A percentile compares a stretch with the other conserved stretches of the same genome.
phyloP scores from a whole-genome alignment of 805 yeast species.

The Debaryomyces prosopidis region DNA sequence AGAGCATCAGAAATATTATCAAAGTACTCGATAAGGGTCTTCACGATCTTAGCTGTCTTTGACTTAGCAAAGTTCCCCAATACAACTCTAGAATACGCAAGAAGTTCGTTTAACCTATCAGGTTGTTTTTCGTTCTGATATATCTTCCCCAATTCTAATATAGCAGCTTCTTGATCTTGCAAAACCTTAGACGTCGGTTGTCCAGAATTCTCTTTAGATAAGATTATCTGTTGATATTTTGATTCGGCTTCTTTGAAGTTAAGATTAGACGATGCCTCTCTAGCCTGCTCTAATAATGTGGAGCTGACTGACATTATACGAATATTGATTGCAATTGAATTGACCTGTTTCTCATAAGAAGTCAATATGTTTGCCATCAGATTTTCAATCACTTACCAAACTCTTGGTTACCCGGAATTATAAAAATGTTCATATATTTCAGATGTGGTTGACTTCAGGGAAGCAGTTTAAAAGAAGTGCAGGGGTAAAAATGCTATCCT shows the following conservation, averaged over 20 bases:
- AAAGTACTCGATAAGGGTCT: slow-evolving; percentile 74
- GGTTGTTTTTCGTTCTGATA: slow-evolving; percentile 54
- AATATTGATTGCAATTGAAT: not conserved
- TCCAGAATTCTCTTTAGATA: slow-evolving; percentile 10
- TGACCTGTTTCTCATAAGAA: not conserved
- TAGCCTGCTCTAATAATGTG: slow-evolving; percentile 54
- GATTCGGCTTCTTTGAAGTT: slow-evolving; percentile 60
- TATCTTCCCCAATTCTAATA: slow-evolving; percentile 72
- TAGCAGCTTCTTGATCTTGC: slow-evolving; percentile 61
- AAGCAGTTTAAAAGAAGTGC: too few species aligned
- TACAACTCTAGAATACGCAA: slow-evolving; percentile 66
- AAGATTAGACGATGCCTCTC: slow-evolving; percentile 51
- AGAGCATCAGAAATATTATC: slow-evolving; percentile 61
- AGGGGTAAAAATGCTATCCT: not conserved
- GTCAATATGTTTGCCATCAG: slow-evolving; percentile 5
- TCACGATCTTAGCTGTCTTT: slow-evolving; percentile 89
- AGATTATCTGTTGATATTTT: slow-evolving; percentile 54
- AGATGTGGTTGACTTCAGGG: too few species aligned
- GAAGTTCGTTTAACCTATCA: slow-evolving; percentile 57
- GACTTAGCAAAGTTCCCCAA: slow-evolving; percentile 86
- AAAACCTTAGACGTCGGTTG: slow-evolving; percentile 21
- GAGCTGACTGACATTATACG: slow-evolving; percentile 23
- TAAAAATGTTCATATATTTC: not conserved
- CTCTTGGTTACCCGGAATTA: not conserved
- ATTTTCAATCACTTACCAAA: not conserved